Percentiles rank a stretch among this genome's conserved stretches.
Evolutionary conservation across 1,139 yeast species (phyloP).

Genomic region (Taiozyma sp.): DNA sequence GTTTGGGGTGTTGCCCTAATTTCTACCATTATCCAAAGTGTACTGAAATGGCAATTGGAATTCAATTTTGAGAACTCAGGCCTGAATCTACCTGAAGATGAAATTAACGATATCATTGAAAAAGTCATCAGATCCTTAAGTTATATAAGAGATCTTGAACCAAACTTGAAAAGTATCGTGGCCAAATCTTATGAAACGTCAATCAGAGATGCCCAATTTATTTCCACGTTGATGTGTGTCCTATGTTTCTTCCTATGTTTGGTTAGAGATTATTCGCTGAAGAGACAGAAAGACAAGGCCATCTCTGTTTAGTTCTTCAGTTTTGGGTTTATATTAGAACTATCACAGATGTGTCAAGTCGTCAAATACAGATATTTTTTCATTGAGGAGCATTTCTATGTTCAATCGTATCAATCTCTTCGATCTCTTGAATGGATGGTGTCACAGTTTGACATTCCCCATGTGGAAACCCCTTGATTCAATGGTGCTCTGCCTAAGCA

Average conservation of each 20-base stretch:
- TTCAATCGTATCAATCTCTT: constrained; percentile 12
- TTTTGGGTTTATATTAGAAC: background rate
- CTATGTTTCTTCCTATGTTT: constrained; percentile 6
- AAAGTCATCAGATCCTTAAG: constrained; percentile 9
- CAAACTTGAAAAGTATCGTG: constrained; percentile 3
- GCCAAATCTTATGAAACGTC: constrained; percentile 8
- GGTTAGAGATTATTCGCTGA: background rate
- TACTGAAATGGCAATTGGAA: constrained; percentile 6
- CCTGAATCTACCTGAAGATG: constrained; percentile 1
- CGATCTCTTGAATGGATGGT: constrained; percentile 9
- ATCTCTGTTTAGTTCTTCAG: no score
- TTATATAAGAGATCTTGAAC: constrained; percentile 7
- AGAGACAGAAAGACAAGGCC: background rate
- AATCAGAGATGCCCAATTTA: constrained; percentile 11
- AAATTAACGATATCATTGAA: constrained; percentile 6
- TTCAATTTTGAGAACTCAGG: constrained; percentile 7
- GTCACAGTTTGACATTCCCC: constrained; percentile 19
- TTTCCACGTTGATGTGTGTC: constrained; percentile 6
- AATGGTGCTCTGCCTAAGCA: constrained; percentile 31
- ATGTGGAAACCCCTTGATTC: constrained; percentile 24
- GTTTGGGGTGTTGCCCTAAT: constrained; percentile 39
- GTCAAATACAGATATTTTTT: background rate
- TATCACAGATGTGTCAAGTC: no score
- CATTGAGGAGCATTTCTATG: background rate
- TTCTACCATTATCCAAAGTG: constrained; percentile 27